These are phyloP conservation scores for Phytophthora tubulina DNA, from an alignment of 352 stramenopile genomes.

Conservation along the genomic window DNA sequence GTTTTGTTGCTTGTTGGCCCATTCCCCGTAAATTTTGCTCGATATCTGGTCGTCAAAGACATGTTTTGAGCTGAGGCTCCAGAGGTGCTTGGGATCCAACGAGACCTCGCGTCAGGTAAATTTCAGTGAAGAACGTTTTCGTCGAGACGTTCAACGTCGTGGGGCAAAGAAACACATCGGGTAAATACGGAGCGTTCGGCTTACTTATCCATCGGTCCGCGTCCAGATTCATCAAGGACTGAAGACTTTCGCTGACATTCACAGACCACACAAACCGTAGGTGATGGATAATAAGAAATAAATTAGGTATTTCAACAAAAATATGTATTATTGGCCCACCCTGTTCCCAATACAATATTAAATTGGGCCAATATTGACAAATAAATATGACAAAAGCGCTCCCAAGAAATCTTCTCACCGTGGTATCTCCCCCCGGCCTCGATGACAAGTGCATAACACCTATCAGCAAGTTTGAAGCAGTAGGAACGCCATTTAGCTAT, in stretches of 20 bases:
- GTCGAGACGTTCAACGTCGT: constrained; percentile 22
- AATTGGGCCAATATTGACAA: too few species aligned
- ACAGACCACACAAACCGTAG: constrained; percentile 56
- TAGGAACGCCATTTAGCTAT: too few species aligned
- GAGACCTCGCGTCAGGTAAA: constrained; percentile 48
- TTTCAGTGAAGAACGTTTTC: constrained; percentile 46
- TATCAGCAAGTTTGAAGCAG: too few species aligned
- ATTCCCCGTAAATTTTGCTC: constrained; percentile 33
- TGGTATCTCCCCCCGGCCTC: too few species aligned
- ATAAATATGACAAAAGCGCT: too few species aligned
- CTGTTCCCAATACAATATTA: too few species aligned
- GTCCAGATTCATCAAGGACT: constrained; percentile 28
- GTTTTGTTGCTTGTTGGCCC: constrained; percentile 20
- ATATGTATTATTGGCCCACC: constrained; percentile 41
- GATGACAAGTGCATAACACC: too few species aligned
- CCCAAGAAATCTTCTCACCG: too few species aligned
- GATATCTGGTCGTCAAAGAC: constrained; percentile 43
- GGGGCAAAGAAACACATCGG: constrained; percentile 27
- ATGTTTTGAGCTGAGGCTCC: constrained; percentile 33
- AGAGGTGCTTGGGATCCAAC: constrained; percentile 29
- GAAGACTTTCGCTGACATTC: constrained; percentile 47
- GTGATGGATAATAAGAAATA: constrained; percentile 34
- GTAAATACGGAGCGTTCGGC: constrained; percentile 16
- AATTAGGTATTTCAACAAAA: too few species aligned
- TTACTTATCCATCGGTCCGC: constrained; percentile 20